A percentile compares a stretch with the other conserved stretches of the same genome.
These are phyloP conservation scores for Penicillium sp. DNA, from an alignment of 2,329 filamentous ascomycete species.

Conservation along the genomic window DNA sequence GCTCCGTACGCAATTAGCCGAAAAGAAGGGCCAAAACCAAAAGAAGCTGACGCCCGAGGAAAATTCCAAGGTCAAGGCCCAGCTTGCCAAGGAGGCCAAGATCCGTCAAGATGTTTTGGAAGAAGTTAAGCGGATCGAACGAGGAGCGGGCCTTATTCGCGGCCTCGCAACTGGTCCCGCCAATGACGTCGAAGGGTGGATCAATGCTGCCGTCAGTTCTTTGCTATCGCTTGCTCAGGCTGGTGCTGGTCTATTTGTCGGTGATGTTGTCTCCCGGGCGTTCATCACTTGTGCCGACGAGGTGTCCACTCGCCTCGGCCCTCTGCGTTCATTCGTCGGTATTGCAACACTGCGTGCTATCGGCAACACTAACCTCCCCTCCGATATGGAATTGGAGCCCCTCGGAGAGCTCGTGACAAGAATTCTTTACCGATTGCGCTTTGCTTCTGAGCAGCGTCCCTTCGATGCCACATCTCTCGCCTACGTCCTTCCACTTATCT, in stretches of 20 bases:
- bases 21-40: constrained; percentile 79
- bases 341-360: constrained; percentile 80
- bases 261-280: constrained; percentile 71
- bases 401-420: constrained; percentile 78
- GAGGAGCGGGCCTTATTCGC: constrained; percentile 81
- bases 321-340: constrained; percentile 77
- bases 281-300: constrained; percentile 78
- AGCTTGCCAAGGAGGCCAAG: constrained; percentile 78
- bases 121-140: constrained; percentile 67
- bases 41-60: constrained; percentile 92
- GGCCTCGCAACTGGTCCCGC: constrained; percentile 81
- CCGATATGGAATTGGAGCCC: constrained; percentile 72
- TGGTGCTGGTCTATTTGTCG: constrained; percentile 77
- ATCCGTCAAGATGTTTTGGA: constrained; percentile 71
- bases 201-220: constrained; percentile 72
- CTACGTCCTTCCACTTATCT: constrained; percentile 79
- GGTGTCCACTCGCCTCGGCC: constrained; percentile 69
- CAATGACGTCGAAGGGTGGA: constrained; percentile 86
- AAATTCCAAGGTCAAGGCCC: constrained; percentile 82
- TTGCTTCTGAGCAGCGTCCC: constrained; percentile 87
- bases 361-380: constrained; percentile 68
- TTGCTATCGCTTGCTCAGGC: constrained; percentile 69
- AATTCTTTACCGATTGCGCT: constrained; percentile 84
- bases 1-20: constrained; percentile 77
- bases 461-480: constrained; percentile 85